phyloP scores from a whole-genome alignment of 2,329 filamentous ascomycete species.

The Chrysoporthe deuterocubensis region DNA sequence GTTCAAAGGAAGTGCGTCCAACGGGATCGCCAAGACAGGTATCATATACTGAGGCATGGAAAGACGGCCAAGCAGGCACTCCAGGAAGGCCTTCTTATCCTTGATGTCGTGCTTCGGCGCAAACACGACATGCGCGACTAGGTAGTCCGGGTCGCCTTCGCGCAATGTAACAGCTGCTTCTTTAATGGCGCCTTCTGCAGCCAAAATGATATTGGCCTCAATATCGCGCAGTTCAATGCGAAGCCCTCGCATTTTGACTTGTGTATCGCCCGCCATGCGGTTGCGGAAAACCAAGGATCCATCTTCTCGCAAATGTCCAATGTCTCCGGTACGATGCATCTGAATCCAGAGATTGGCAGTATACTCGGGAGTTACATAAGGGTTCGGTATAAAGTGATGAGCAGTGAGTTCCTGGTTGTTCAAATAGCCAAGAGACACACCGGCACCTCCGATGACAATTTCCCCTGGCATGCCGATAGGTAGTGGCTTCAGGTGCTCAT shows the following conservation, averaged over 20 bases:
- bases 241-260: constrained; percentile 47
- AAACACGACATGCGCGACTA: constrained; percentile 20
- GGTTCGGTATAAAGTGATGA: constrained; percentile 3
- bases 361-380: constrained; percentile 20
- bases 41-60: constrained; percentile 42
- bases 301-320: constrained; percentile 38
- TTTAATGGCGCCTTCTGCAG: background rate
- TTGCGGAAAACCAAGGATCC: constrained; percentile 43
- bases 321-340: constrained; percentile 48
- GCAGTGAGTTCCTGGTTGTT: constrained; percentile 31
- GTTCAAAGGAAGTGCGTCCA: constrained; percentile 38
- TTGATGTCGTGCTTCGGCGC: background rate
- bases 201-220: constrained; percentile 12
- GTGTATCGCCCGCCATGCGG: constrained; percentile 46
- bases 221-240: constrained; percentile 42
- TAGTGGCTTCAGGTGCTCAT: constrained; percentile 36
- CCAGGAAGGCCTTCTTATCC: constrained; percentile 20
- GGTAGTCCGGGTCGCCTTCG: background rate
- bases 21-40: constrained; percentile 35
- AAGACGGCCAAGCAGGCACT: constrained; percentile 28
- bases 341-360: constrained; percentile 28
- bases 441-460: constrained; percentile 45
- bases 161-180: constrained; percentile 17
- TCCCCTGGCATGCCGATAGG: constrained; percentile 45
- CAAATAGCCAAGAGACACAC: constrained; percentile 46